Evolutionary conservation across 805 yeast genomes (phyloP), one percentile per base, ranked within the genome.

Genomic region (Hanseniaspora lachancei): DNA sequence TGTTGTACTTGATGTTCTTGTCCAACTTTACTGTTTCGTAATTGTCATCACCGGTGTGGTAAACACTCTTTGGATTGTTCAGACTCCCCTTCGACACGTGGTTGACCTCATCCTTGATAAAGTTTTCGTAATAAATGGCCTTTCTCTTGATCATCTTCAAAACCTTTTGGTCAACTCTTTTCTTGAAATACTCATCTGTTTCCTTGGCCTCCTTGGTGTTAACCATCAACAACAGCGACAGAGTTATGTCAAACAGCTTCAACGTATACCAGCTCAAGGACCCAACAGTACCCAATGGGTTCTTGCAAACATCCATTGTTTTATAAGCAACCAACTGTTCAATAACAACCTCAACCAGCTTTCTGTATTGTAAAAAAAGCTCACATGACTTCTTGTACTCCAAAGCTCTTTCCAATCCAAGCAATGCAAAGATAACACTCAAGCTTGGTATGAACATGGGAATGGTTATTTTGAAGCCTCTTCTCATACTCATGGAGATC

Each of bases 381-480:
- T 91, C 81, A 0, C 96, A 95, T 40, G 89, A 88, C 64, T 86
- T 80, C 2, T 86, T 81, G 64, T 86, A 87, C 59, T 88, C 96
- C 56, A 89, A 71, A 0, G 88, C 79, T 16, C 95, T 89, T 59
- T 79, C 79, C 0, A 89, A 87, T 29, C 82, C 84, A 48, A 84
- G 62, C 34, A 85, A 70, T 0, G 84, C 74, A 59, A 82, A 75
- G 49, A 88, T 70, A 2, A 86, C 80, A 62, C 77, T 79, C 58
- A 82, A 79, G 58, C 88, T 67, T 0, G 84, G 72, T 10, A 79
- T 68, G 60, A 82, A 83, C 47, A 82, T 65, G 0, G 93, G 89
- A 13, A 84, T 65, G 0, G 89, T 84, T 10, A 83, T 64, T 16
- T 53, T 53, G 20, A 49, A 55, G 44, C 77, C 71, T 52, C 69